Evolutionary conservation across 2,329 filamentous ascomycete species (phyloP).

Genomic region (Fusarium ramigenum): DNA sequence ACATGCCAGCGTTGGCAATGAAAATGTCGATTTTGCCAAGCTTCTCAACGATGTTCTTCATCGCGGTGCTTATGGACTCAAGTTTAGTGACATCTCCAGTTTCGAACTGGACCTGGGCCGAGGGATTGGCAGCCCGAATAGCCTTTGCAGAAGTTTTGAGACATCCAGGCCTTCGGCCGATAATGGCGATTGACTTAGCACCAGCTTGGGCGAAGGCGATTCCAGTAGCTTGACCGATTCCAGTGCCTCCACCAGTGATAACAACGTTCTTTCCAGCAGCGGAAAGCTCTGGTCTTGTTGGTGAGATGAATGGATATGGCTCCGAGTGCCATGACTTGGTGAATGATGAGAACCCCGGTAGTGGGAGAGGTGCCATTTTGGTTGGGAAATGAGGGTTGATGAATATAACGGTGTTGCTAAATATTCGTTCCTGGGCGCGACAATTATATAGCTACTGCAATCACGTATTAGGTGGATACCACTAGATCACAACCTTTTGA

Average conservation of each 20-base stretch:
- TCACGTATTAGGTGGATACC: neutral
- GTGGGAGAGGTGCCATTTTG: neutral
- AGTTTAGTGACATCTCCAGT: neutral
- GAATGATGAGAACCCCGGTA: constrained; percentile 3
- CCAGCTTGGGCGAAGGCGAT: constrained; percentile 60
- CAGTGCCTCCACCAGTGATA: constrained; percentile 70
- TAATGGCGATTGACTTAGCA: constrained; percentile 49
- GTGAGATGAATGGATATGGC: constrained; percentile 45
- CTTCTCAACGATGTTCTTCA: neutral
- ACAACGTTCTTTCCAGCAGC: constrained; percentile 59
- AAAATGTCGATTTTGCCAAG: constrained; percentile 33
- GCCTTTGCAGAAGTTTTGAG: too few relatives aligned
- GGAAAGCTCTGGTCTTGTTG: constrained; percentile 45
- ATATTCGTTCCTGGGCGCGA: neutral
- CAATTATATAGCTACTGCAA: neutral
- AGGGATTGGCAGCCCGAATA: neutral
- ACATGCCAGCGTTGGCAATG: constrained; percentile 17
- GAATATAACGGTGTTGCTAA: accelerated
- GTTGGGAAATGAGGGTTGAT: accelerated
- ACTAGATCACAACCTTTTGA: accelerated
- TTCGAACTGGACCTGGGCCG: neutral
- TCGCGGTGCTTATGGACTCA: neutral
- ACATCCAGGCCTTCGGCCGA: too few relatives aligned
- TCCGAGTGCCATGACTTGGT: constrained; percentile 35
- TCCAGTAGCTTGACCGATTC: constrained; percentile 71